Evolutionary conservation across 2,329 filamentous ascomycete species (phyloP), one percentile per base, ranked within the genome.

Genomic region (Sarocladium oryzae): DNA sequence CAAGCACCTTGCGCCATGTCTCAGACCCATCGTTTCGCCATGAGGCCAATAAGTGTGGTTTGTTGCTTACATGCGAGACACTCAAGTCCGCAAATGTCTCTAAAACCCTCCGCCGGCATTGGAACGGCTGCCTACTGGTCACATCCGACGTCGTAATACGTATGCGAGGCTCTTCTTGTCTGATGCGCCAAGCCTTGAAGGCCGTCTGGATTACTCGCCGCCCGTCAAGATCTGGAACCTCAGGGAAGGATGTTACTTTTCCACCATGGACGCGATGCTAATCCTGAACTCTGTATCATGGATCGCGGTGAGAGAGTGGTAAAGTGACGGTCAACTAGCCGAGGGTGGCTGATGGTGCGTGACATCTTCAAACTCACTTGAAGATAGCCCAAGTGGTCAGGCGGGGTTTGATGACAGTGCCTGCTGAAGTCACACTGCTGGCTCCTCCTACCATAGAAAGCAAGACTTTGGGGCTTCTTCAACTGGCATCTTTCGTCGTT

Each of bases 1-100:
- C 21, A 40, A 40, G 36, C 36, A 43, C 4, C 40, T 9, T 43
- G 21, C 21, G 40, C 40, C 40, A 48, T 48, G 43, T 48, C 43
- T 48, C 13, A 48, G 28, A 32, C n/a, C 43, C 16, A 33, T 32
- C 43, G 43, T 48, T 48, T 48, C 43, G 43, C 5, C 16, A 9
- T 48, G 18, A 5, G 28, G 28, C 13, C 28, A 30, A 9, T n/a
- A 3, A 3, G 18, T 4, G 28, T 8, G 21, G 21, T 32, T 26
- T 33, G 26, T n/a, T 26, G 28, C 26, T 4, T 16, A 4, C 21
- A 48, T 32, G 24, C 10, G 43, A 48, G 28, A 33, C 26, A 33
- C 43, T 10, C 16, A 26, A 28, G n/a, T n/a, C 40, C 40, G 5
- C 8, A 43, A 18, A 26, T 28, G 21, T 43, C 40, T 43, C 40